Conservation (phyloP, 257 asterid genomes). For the Solanum pimpinellifolium region DNA sequence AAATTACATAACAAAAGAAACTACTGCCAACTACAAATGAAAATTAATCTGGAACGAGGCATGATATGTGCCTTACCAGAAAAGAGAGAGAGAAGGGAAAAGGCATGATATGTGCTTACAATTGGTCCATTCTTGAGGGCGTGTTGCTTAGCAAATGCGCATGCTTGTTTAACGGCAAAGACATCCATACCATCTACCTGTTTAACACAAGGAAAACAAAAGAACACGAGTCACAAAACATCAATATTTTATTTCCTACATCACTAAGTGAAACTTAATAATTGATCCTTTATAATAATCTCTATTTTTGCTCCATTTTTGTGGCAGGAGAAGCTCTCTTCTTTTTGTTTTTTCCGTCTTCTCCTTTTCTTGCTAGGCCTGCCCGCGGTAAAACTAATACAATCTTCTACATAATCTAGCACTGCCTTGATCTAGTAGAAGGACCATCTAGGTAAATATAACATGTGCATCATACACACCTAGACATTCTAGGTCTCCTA, state of each 20-base stretch:
- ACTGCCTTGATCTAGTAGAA: not conserved
- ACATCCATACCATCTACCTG: conserved; percentile 99
- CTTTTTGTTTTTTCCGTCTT: not conserved
- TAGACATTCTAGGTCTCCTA: not conserved
- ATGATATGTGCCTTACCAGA: conserved; percentile 8
- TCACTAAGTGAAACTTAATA: not conserved
- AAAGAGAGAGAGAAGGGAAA: not conserved
- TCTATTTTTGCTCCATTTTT: not conserved
- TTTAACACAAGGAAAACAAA: not conserved
- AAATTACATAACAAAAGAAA: not conserved
- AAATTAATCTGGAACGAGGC: not conserved
- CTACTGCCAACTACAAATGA: not conserved
- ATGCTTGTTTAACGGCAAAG: conserved; percentile 94
- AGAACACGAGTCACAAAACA: not conserved
- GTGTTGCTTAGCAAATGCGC: conserved; percentile 92
- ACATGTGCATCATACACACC: not conserved
- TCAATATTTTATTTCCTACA: not conserved
- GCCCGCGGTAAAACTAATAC: not conserved
- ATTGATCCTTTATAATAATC: not conserved
- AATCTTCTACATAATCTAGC: not conserved
- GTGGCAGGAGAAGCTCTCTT: not conserved
- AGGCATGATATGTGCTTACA: conserved; percentile 37
- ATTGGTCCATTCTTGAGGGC: conserved; percentile 93
- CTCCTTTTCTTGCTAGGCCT: not conserved
- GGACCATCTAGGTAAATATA: not conserved